Percentiles rank a stretch among this genome's conserved stretches.
These are phyloP conservation scores for Pilobolus umbonatus DNA, from an alignment of 192 early-diverging fungal genomes.

Conservation along the genomic window DNA sequence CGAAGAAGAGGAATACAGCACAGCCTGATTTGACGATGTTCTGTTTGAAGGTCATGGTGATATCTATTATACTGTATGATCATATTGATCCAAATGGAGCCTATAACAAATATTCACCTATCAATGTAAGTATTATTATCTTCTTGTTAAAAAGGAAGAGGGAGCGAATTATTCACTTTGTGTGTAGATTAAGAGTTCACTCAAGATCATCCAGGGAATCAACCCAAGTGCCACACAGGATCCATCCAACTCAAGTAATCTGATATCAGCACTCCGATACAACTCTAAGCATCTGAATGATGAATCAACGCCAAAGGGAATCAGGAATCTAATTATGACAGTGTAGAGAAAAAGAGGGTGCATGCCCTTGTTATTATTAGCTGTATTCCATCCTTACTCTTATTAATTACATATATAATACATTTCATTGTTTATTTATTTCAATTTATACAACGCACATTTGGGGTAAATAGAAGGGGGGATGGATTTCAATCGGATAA, in stretches of 20 bases:
- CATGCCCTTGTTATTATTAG: no score
- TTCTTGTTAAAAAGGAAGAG: background rate
- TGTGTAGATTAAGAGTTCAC: conserved; percentile 29
- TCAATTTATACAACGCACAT: no score
- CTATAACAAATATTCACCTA: conserved; percentile 66
- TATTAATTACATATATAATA: no score
- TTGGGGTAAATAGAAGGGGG: no score
- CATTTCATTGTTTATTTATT: no score
- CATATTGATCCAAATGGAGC: conserved; percentile 76
- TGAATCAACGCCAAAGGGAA: conserved; percentile 67
- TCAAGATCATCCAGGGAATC: conserved; percentile 30
- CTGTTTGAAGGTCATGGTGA: conserved; percentile 80
- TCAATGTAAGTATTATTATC: conserved; percentile 59
- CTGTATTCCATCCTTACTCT: no score
- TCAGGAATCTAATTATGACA: conserved; percentile 46
- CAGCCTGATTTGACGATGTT: conserved; percentile 54
- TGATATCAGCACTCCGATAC: conserved; percentile 71
- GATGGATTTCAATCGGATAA: no score
- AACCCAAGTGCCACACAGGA: conserved; percentile 25
- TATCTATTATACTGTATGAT: conserved; percentile 85
- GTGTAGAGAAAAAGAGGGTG: conserved; percentile 3
- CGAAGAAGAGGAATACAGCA: conserved; percentile 37
- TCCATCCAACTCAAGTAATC: conserved; percentile 37
- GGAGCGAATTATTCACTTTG: background rate
- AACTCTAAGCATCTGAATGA: conserved; percentile 79